Base-by-base conservation (phyloP, 1,284 basidiomycete species). In the Singerocomus inundabilis region DNA sequence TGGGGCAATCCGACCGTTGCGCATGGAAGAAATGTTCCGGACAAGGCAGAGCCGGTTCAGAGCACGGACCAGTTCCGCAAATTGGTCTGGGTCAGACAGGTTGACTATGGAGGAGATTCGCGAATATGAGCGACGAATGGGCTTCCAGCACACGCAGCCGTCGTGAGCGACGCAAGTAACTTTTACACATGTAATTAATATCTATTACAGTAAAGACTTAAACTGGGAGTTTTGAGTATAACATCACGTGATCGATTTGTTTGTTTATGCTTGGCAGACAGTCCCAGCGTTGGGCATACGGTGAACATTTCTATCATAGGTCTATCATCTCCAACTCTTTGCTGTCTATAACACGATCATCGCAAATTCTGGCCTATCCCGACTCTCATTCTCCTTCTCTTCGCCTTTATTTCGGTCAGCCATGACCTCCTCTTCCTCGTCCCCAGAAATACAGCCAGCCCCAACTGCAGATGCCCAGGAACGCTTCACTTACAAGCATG, bases 81-180 rank as follows among this genome's bases (percentile, higher is more conserved):
- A 96, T 67, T 98, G 94, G 94, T 81, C 82, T 15, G 91, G 91
- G 15, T 73, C 85, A 13, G 94, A 98, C 72, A 78, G 84, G 31
- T 73, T 98, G 56, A 94, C 92, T 7, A 70, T 75, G 32, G 81
- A 87, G 55, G 94, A 98, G 69, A 84, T 94, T 70, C 73, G 77
- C 50, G 89, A 93, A 58, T 98, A 97, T 65, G 91, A 86, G 4
- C 79, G 79, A 60, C 77, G 88, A 52, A 98, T 98, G 94, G 93
- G 93, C 5, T 98, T 87, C 73, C 76, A 72, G 55, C 75, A 68
- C 58, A 56, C 58, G 26, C 52, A 43, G 18, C 28, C 41, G 15
- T 56, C 53, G 41, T 66, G 52, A 60, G 24, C 4, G 18, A 32
- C 6, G 28, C 24, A 6, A 18, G 28, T 57, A 53, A 46, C 37